Percentiles rank a stretch among this genome's conserved stretches.
Conservation (phyloP, 164 flowering plant species). For the Macadamia integrifolia region DNA sequence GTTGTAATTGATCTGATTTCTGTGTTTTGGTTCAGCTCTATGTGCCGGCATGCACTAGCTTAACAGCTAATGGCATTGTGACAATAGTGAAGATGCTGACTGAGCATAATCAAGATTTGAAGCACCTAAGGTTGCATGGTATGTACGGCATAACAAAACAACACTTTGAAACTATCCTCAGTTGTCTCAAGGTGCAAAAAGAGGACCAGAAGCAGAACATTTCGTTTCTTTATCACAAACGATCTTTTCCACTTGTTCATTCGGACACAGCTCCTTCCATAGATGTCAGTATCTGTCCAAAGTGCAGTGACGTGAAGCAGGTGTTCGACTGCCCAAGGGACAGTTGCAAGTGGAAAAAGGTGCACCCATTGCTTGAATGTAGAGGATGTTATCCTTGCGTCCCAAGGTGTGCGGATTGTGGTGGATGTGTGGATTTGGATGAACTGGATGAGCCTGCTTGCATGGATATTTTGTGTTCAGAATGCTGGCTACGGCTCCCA, state of each 20-base stretch:
- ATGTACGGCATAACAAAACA: conserved; percentile 38
- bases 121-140: conserved; percentile 42
- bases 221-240: conserved; percentile 18
- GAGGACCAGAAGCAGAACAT: conserved; percentile 8
- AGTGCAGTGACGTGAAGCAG: conserved; percentile 43
- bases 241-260: background rate
- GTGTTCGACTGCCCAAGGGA: conserved; percentile 65
- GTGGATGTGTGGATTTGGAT: conserved; percentile 43
- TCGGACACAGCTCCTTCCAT: conserved; percentile 12
- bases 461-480: conserved; percentile 43
- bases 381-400: conserved; percentile 59
- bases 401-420: conserved; percentile 71
- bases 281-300: conserved; percentile 68
- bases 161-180: conserved; percentile 37
- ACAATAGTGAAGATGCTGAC: conserved; percentile 40
- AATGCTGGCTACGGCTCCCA: conserved; percentile 69
- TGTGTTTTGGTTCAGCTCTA: conserved; percentile 40
- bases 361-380: conserved; percentile 24
- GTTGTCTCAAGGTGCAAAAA: conserved; percentile 17
- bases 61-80: conserved; percentile 60
- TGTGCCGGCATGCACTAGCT: conserved; percentile 56
- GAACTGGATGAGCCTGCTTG: conserved; percentile 49
- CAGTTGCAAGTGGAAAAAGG: conserved; percentile 30
- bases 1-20: background rate
- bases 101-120: conserved; percentile 21